These are phyloP conservation scores for Lipomyces sp. DNA, from an alignment of 805 yeast species.

Conservation along the genomic window DNA sequence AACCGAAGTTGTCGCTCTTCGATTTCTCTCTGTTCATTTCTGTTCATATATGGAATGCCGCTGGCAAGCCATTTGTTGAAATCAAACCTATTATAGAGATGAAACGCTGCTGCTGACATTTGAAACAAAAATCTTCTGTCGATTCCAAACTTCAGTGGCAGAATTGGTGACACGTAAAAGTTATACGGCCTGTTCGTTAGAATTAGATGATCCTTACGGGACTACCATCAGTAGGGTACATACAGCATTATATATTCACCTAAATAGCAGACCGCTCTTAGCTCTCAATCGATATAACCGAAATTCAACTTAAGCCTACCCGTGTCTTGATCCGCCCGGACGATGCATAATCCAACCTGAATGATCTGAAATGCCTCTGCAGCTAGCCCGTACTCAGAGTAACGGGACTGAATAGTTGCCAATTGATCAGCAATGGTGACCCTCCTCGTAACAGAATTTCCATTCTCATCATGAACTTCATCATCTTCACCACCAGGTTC, in stretches of 20 bases:
- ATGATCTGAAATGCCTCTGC: conserved; percentile 3
- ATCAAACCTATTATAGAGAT: not conserved
- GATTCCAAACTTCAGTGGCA: conserved; percentile 5
- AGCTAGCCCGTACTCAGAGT: not conserved
- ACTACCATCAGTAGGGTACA: not conserved
- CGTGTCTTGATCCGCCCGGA: not conserved
- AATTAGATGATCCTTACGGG: not conserved
- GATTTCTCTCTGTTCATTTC: not conserved
- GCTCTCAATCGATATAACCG: not conserved
- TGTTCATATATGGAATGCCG: conserved; percentile 1
- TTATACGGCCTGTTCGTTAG: conserved; percentile 1
- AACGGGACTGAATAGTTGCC: not conserved
- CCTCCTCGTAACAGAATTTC: not conserved
- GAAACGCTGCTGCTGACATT: not conserved
- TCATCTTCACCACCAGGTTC: not conserved
- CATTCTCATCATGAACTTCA: not conserved
- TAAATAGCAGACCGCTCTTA: not conserved
- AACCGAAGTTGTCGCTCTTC: not conserved
- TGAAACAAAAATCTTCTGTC: conserved; percentile 6
- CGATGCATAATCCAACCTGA: conserved; percentile 1
- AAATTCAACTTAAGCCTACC: not conserved
- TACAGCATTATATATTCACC: not conserved
- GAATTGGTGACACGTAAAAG: conserved; percentile 10
- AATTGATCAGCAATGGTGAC: not conserved
- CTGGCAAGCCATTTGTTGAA: conserved; percentile 9